These are phyloP conservation scores for Blepharisma japonicum DNA, from an alignment of 73 alveolate genomes.

Conservation along the genomic window DNA sequence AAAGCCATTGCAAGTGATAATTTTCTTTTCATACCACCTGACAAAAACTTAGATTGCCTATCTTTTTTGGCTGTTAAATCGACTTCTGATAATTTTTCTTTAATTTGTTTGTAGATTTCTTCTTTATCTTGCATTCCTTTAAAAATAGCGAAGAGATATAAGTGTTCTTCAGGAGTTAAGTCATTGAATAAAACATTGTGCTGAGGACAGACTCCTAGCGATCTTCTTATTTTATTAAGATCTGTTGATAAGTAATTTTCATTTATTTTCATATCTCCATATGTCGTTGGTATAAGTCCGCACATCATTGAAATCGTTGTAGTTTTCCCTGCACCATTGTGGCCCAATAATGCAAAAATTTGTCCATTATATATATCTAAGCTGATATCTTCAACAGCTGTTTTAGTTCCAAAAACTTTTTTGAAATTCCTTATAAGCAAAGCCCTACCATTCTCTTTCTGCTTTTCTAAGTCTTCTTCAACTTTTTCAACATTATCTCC, in stretches of 20 bases:
- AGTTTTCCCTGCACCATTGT: constrained; percentile 98
- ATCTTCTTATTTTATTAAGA: constrained; percentile 64
- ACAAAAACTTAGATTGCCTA: constrained; percentile 65
- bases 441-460: constrained; percentile 32
- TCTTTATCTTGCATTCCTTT: constrained; percentile 69
- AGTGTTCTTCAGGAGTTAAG: constrained; percentile 75
- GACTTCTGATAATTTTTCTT: constrained; percentile 73
- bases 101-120: constrained; percentile 40
- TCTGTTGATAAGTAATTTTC: constrained; percentile 63
- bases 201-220: constrained; percentile 96
- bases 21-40: constrained; percentile 98
- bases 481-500: constrained; percentile 47
- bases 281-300: constrained; percentile 63
- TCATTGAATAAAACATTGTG: constrained; percentile 88
- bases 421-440: constrained; percentile 34
- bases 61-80: constrained; percentile 66
- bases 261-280: constrained; percentile 61
- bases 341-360: constrained; percentile 94
- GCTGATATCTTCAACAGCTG: constrained; percentile 78
- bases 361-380: constrained; percentile 85
- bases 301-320: constrained; percentile 85
- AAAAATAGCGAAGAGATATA: constrained; percentile 74
- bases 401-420: constrained; percentile 67
- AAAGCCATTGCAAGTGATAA: constrained; percentile 92
- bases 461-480: constrained; percentile 44